These are phyloP conservation scores for Helenozyma baotianmanensis DNA, from an alignment of 805 yeast species.

Conservation along the genomic window DNA sequence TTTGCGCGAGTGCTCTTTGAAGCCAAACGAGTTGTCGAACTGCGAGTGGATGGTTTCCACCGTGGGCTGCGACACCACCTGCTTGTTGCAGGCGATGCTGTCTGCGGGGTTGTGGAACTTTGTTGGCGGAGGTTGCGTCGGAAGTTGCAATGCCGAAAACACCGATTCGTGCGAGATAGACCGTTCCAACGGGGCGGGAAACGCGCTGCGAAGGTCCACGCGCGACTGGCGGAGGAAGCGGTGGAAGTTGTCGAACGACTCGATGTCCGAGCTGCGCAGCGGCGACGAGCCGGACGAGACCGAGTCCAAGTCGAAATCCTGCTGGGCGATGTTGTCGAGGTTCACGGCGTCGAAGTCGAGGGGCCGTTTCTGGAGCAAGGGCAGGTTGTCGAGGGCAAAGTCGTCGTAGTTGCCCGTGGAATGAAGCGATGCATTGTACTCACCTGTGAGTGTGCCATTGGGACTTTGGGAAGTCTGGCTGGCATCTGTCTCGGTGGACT, in stretches of 20 bases:
- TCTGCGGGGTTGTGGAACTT: slow-evolving; percentile 38
- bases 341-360: slow-evolving; percentile 4
- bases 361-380: slow-evolving; percentile 3
- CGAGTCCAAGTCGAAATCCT: slow-evolving; percentile 6
- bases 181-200: slow-evolving; percentile 24
- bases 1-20: slow-evolving; percentile 14
- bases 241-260: slow-evolving; percentile 21
- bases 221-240: slow-evolving; percentile 31
- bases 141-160: slow-evolving; percentile 7
- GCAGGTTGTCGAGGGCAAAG: slow-evolving; percentile 4
- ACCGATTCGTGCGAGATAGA: slow-evolving; percentile 25
- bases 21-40: slow-evolving; percentile 8
- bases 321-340: slow-evolving; percentile 2
- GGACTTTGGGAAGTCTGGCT: too few species aligned
- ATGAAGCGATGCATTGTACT: too few species aligned
- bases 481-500: too few species aligned
- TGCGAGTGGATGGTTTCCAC: slow-evolving; percentile 27
- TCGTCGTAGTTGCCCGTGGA: too few species aligned
- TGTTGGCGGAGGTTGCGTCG: not conserved
- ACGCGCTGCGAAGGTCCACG: slow-evolving; percentile 24
- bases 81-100: slow-evolving; percentile 14
- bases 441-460: too few species aligned
- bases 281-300: slow-evolving; percentile 1
- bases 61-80: slow-evolving; percentile 20
- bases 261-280: slow-evolving; percentile 1